These are phyloP conservation scores for Pythium myriotylum DNA, from an alignment of 352 stramenopile species.

Conservation along the genomic window DNA sequence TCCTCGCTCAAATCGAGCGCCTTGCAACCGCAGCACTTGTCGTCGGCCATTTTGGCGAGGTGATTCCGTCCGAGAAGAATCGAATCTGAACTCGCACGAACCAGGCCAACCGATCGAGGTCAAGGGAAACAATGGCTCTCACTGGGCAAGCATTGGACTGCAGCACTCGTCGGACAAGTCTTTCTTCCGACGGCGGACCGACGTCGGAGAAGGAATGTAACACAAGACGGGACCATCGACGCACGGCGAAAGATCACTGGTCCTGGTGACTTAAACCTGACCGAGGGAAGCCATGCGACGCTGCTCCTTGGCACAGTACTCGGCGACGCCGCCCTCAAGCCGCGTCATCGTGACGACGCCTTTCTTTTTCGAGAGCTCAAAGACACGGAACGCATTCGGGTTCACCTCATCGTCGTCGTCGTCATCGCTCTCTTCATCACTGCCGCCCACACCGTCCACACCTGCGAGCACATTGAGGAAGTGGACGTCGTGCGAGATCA, in stretches of 20 bases:
- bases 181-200: background rate
- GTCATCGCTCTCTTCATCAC: constrained; percentile 13
- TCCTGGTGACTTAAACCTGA: constrained; percentile 37
- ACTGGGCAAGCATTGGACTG: no score
- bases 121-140: no score
- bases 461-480: constrained; percentile 57
- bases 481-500: constrained; percentile 71
- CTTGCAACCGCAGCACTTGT: constrained; percentile 47
- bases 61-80: no score
- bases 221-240: background rate
- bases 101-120: no score
- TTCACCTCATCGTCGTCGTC: constrained; percentile 14
- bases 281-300: constrained; percentile 47
- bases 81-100: no score
- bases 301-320: constrained; percentile 50
- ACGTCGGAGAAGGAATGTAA: background rate
- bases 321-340: constrained; percentile 34
- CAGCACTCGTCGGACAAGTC: no score
- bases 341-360: constrained; percentile 39
- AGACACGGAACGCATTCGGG: constrained; percentile 32
- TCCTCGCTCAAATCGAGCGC: constrained; percentile 34
- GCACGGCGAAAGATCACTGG: no score
- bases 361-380: constrained; percentile 58
- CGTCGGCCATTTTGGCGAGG: background rate
- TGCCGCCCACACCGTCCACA: background rate